Conservation (phyloP, 2,329 filamentous ascomycete genomes). For the Emmonsia crescens region DNA sequence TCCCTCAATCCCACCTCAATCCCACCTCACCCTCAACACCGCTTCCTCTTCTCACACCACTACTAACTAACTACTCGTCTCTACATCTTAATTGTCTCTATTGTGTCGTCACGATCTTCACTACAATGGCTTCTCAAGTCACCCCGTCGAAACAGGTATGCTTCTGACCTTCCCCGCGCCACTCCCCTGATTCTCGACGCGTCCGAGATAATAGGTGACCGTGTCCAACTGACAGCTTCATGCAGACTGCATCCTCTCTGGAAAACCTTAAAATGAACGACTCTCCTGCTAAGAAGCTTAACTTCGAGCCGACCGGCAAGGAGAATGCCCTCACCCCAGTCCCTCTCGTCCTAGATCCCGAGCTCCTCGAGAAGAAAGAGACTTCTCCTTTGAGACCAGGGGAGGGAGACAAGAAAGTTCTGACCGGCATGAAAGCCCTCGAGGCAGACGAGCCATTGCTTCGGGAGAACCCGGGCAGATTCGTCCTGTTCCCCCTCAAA, state of each 20-base stretch:
- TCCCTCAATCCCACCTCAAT: too few relatives aligned
- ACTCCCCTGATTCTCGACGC: slow-evolving; percentile 22
- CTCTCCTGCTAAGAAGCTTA: slow-evolving; percentile 80
- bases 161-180: slow-evolving; percentile 26
- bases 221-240: slow-evolving; percentile 26
- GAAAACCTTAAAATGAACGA: slow-evolving; percentile 80
- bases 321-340: slow-evolving; percentile 58
- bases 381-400: neutral
- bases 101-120: slow-evolving; percentile 12
- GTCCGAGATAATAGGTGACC: slow-evolving; percentile 15
- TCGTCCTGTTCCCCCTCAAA: slow-evolving; percentile 97
- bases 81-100: slow-evolving; percentile 15
- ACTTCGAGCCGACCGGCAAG: slow-evolving; percentile 64
- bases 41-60: neutral
- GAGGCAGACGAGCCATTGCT: slow-evolving; percentile 83
- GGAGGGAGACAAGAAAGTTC: slow-evolving; percentile 16
- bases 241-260: slow-evolving; percentile 73
- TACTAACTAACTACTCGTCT: neutral
- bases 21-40: slow-evolving; percentile 3
- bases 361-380: slow-evolving; percentile 41
- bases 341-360: slow-evolving; percentile 42
- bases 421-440: slow-evolving; percentile 49
- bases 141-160: slow-evolving; percentile 64
- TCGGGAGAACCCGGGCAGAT: slow-evolving; percentile 89
- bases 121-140: slow-evolving; percentile 63